A percentile compares a stretch with the other conserved stretches of the same genome.
Evolutionary conservation across 2,329 filamentous ascomycete species (phyloP).

Genomic region (Calonectria fujianensis): DNA sequence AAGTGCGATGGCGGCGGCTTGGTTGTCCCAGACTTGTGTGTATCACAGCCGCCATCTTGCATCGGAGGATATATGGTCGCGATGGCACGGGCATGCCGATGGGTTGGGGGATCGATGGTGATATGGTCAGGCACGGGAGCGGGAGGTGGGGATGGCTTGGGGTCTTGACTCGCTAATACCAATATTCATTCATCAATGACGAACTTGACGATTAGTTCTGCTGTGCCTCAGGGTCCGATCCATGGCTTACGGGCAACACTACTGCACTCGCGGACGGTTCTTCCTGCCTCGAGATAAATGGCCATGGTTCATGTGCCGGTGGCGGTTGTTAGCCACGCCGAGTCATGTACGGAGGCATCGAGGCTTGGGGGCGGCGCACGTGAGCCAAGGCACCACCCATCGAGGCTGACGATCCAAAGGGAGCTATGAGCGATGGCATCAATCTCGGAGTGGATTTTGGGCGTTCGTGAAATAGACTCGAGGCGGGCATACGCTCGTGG

Average conservation of each 20-base stretch:
- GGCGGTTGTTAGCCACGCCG: neutral
- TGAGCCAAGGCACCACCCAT: neutral
- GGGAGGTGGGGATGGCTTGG: constrained; percentile 7
- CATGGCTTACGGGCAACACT: neutral
- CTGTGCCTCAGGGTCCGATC: neutral
- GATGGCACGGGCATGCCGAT: constrained; percentile 3
- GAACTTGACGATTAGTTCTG: neutral
- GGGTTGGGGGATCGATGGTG: neutral
- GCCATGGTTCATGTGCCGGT: neutral
- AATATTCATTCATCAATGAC: constrained; percentile 22
- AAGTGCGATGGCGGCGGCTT: constrained; percentile 4
- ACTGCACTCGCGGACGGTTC: constrained; percentile 4
- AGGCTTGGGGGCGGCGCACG: neutral
- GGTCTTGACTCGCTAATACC: constrained; percentile 20
- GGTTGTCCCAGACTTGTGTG: neutral
- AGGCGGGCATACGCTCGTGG: neutral
- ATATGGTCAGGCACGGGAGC: neutral
- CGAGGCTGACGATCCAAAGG: neutral
- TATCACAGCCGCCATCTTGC: neutral
- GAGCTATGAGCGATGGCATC: neutral
- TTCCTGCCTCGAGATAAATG: neutral
- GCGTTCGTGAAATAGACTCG: neutral
- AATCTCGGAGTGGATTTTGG: neutral
- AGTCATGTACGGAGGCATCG: neutral
- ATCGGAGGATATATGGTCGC: constrained; percentile 1